Evolutionary conservation across 2,329 filamentous ascomycete species (phyloP), one percentile per base, ranked within the genome.

Genomic region (Beauveria pseudobassiana): DNA sequence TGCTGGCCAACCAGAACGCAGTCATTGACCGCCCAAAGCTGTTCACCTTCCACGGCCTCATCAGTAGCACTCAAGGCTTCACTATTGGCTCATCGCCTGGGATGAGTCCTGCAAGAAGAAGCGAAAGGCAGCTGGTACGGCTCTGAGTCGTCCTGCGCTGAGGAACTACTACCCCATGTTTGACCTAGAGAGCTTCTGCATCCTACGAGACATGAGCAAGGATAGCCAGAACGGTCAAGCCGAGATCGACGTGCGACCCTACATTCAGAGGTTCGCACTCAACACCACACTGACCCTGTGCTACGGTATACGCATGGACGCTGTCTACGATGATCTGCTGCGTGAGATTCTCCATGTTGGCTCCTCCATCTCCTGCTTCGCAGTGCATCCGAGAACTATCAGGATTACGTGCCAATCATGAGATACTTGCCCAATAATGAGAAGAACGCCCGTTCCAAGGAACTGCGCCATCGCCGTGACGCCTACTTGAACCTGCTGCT

Each of bases 51-150:
- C 81, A 83, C 63, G 79, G 78, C 3, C 72, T 82, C 54, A 81
- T 83, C 18, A 78, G 75, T 65, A 75, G 71, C 14, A 80, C 78
- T 0, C 79, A 83, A 64, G 81, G 80, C 1, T 83, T 82, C 69
- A 83, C 80, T 0, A 82, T 83, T 56, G 80, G 80, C n/a, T 77
- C 75, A 5, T 78, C 74, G 2, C 80, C 80, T 82, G 80, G 80
- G 79, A 82, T 58, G 77, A 80, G 24, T 80, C 76, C 42, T 82
- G 79, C 68, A 78, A 77, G 65, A 82, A 80, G 64, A 81, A 81
- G 66, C 73, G 80, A 1, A 82, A 81, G 64, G 79, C 80, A 1
- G 77, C 79, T 0, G 78, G 78, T 1, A 77, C 75, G 1, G 78
- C 80, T 0, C 68, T 83, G 1, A 74, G 76, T 16, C 69, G 78